phyloP scores from a whole-genome alignment of 768 basidiomycete genomes.

The Amanita molliuscula region DNA sequence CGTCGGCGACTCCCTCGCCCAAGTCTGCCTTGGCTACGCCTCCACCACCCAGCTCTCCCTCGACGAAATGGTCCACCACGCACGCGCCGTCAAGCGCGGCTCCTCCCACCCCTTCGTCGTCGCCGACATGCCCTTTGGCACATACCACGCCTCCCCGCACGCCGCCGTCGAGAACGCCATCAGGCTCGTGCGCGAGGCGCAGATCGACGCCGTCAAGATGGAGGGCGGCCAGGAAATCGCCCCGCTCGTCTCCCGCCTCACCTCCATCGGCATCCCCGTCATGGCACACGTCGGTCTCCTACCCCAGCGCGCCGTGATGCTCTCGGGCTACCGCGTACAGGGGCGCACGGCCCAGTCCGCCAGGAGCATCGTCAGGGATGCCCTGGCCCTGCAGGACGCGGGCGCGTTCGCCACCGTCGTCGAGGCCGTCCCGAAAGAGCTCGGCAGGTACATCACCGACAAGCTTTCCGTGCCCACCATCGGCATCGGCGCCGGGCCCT shows the following conservation, averaged over 20 bases:
- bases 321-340: conserved; percentile 90
- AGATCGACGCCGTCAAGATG: conserved; percentile 82
- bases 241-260: conserved; percentile 57
- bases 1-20: conserved; percentile 93
- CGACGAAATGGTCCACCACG: conserved; percentile 90
- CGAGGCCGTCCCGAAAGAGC: conserved; percentile 78
- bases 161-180: conserved; percentile 71
- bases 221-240: conserved; percentile 83
- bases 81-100: conserved; percentile 76
- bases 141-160: conserved; percentile 57
- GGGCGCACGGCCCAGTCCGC: conserved; percentile 65
- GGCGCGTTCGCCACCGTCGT: conserved; percentile 84
- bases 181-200: conserved; percentile 72
- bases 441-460: conserved; percentile 70
- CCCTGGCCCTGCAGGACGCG: conserved; percentile 65
- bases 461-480: conserved; percentile 73
- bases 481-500: conserved; percentile 88
- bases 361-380: conserved; percentile 45
- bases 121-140: conserved; percentile 95
- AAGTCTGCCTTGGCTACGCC: conserved; percentile 85
- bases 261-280: conserved; percentile 79
- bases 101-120: conserved; percentile 78
- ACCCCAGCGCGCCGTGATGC: conserved; percentile 75
- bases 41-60: conserved; percentile 83
- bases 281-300: conserved; percentile 91